Percentiles rank a stretch among this genome's conserved stretches.
phyloP scores from a whole-genome alignment of 1,139 yeast species.

The Magnusiomyces clavatus region DNA sequence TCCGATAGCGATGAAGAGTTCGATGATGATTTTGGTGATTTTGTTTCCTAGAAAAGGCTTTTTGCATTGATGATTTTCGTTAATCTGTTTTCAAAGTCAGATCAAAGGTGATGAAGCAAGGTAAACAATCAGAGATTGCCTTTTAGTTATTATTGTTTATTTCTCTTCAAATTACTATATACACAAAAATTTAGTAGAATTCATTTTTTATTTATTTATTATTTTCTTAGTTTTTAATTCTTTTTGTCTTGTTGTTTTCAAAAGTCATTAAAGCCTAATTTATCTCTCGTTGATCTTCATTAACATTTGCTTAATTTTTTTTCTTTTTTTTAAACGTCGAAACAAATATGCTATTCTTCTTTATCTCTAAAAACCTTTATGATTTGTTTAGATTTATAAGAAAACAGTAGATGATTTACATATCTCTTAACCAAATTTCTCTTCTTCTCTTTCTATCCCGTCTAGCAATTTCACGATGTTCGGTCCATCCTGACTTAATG shows the following conservation, averaged over 20 bases:
- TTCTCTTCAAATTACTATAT: no score
- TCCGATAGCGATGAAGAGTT: background rate
- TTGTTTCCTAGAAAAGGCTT: slow-evolving; percentile 23
- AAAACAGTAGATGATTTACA: slow-evolving; percentile 23
- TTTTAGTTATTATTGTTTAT: no score
- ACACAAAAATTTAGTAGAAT: slow-evolving; percentile 17
- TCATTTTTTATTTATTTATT: background rate
- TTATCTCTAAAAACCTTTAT: no score
- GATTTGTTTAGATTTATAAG: no score
- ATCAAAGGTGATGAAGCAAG: no score
- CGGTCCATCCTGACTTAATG: slow-evolving; percentile 45
- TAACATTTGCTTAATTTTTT: no score
- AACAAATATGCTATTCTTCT: background rate
- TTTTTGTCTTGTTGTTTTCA: background rate
- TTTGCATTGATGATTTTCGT: no score
- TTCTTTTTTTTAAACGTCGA: no score
- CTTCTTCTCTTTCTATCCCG: slow-evolving; percentile 50
- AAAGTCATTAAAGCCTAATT: no score
- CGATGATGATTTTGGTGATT: slow-evolving; percentile 41
- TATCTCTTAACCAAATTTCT: slow-evolving; percentile 57
- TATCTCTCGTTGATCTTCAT: no score
- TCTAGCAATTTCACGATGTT: slow-evolving; percentile 40
- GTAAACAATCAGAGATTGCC: no score
- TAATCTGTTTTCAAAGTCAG: no score
- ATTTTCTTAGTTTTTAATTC: background rate